Evolutionary conservation across 148 eudicot species (phyloP), one percentile per base, ranked within the genome.

Genomic region (Rhododendron vialii): DNA sequence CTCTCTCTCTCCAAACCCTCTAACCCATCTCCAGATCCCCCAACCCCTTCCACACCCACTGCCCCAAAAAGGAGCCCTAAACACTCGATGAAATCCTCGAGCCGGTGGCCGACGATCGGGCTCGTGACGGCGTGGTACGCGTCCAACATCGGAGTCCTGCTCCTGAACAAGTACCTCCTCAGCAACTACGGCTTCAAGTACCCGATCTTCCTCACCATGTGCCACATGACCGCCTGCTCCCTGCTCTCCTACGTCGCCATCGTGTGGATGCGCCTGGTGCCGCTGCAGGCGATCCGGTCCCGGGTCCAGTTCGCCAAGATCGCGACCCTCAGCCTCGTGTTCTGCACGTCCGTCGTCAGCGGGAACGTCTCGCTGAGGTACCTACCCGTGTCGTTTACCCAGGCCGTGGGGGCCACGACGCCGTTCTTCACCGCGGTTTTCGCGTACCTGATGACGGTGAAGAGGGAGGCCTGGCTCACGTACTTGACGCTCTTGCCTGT

Each of bases 151-250:
- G 98, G 98, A 12, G 98, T 95, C 7, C 85, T 95, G 74, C 63
- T 95, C 3, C 86, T 94, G 14, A 95, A 95, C 94, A 95, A 95
- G 91, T 95, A 95, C 80, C 84, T 95, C 78, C 81, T 95, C 3
- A 88, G 92, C 88, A 95, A 92, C 78, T 94, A 95, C 76, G 98
- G 98, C 8, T 95, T 95, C 88, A 95, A 92, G 84, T 94, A 95
- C 91, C 98, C 98, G 78, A 93, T 95, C 78, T 95, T 95, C 80
- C 90, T 95, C 63, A 95, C 98, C 80, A 94, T 94, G 98, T 95
- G 98, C 36, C 98, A 95, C 82, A 95, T 95, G 98, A 93, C 95
- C 28, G 97, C 98, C 5, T 95, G 98, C 85, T 94, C 98, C 5
- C 88, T 95, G 22, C 82, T 95, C 55, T 94, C 98, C 86, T 95